phyloP scores from a whole-genome alignment of 768 basidiomycete genomes.

The Panus rudis region DNA sequence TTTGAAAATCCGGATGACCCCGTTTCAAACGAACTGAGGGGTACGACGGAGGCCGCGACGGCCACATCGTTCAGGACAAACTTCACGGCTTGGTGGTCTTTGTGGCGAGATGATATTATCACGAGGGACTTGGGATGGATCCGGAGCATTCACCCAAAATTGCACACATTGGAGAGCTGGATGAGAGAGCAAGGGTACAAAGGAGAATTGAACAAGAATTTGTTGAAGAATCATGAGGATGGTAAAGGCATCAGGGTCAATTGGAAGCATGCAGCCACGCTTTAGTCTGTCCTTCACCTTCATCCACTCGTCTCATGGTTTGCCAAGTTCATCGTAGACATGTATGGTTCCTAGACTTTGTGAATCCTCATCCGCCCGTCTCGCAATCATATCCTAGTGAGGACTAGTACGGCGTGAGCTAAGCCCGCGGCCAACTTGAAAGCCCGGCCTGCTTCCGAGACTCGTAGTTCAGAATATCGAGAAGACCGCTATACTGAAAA shows the following conservation, averaged over 20 bases:
- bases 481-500: too few species aligned
- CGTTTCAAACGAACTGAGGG: constrained; percentile 12
- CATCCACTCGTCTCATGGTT: too few species aligned
- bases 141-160: constrained; percentile 29
- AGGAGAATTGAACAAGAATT: constrained; percentile 10
- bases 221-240: constrained; percentile 20
- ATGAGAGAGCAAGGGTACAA: constrained; percentile 30
- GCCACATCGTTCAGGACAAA: constrained; percentile 26
- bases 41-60: constrained; percentile 8
- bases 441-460: too few species aligned
- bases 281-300: constrained; percentile 2
- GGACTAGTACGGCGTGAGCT: too few species aligned
- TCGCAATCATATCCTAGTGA: too few species aligned
- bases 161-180: constrained; percentile 33
- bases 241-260: constrained; percentile 12
- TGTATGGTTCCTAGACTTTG: too few species aligned
- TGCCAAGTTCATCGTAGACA: neutral
- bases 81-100: constrained; percentile 37
- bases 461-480: too few species aligned
- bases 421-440: too few species aligned
- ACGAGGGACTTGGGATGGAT: constrained; percentile 40
- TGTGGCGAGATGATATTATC: constrained; percentile 38
- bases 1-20: constrained; percentile 15
- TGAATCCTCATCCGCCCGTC: too few species aligned
- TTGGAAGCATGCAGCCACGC: neutral